Conservation (phyloP, 1,139 yeast genomes). For the Protomyces arabidopsidicola region DNA sequence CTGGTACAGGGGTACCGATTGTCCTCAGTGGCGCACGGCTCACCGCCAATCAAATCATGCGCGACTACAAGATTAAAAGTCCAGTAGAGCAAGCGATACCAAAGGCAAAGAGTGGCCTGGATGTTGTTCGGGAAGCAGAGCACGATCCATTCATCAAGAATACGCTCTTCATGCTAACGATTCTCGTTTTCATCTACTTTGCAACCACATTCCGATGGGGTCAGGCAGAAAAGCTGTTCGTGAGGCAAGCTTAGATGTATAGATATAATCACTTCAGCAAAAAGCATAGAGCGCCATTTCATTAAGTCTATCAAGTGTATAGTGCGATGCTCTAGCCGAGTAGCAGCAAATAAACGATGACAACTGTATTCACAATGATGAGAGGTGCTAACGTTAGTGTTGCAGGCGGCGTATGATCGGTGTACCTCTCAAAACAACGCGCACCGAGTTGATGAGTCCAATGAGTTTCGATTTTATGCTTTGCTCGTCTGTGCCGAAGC, state of each 20-base stretch:
- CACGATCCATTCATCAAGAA: constrained; percentile 13
- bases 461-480: constrained; percentile 22
- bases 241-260: neutral
- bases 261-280: neutral
- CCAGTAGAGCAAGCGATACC: constrained; percentile 13
- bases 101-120: constrained; percentile 13
- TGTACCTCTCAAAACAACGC: constrained; percentile 11
- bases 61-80: constrained; percentile 6
- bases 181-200: neutral
- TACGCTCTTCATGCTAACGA: constrained; percentile 2
- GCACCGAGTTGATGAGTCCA: constrained; percentile 19
- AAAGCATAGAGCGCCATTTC: neutral
- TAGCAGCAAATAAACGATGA: constrained; percentile 67
- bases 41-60: constrained; percentile 15
- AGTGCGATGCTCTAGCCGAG: constrained; percentile 45
- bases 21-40: constrained; percentile 26
- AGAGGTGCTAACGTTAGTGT: constrained; percentile 50
- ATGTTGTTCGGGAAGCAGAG: constrained; percentile 1
- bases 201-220: neutral
- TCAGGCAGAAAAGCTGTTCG: neutral
- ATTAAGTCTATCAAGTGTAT: neutral
- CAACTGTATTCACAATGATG: constrained; percentile 60
- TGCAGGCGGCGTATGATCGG: neutral
- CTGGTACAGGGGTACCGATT: constrained; percentile 28
- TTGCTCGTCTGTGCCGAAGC: constrained; percentile 20